These are phyloP conservation scores for Persicaria maculosa DNA, from an alignment of 148 eudicot species.

Conservation along the genomic window DNA sequence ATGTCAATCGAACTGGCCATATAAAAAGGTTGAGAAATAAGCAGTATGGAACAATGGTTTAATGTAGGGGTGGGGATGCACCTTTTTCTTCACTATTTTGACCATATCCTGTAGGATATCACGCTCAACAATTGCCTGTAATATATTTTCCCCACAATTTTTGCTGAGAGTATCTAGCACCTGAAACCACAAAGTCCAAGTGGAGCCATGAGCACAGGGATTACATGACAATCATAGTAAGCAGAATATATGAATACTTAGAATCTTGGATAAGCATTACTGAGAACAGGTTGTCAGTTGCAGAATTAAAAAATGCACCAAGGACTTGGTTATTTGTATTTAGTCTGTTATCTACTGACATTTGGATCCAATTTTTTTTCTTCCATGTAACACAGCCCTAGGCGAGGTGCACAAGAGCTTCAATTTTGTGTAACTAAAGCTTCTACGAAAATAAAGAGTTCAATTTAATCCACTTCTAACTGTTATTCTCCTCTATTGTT, in stretches of 20 bases:
- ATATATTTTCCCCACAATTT: conserved; percentile 77
- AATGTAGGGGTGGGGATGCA: conserved; percentile 1
- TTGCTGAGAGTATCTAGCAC: conserved; percentile 86
- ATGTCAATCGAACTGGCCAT: neutral
- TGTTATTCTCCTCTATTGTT: neutral
- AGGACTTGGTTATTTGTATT: neutral
- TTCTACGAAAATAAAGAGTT: neutral
- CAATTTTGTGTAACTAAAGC: neutral
- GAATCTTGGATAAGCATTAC: neutral
- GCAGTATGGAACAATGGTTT: neutral
- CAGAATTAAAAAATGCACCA: neutral
- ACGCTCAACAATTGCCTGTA: conserved; percentile 77
- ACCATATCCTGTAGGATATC: conserved; percentile 94
- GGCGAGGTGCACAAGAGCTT: neutral
- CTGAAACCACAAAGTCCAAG: conserved; percentile 25
- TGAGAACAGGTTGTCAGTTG: neutral
- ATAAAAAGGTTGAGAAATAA: neutral
- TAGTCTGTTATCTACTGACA: neutral
- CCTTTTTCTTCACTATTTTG: conserved; percentile 94
- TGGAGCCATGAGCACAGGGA: neutral
- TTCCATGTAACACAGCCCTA: neutral
- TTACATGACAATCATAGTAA: neutral
- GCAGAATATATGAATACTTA: neutral
- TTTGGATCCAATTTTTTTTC: neutral
- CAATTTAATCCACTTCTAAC: neutral